Conservation (phyloP, 306 rosid genomes). For the Prosopis cineraria region DNA sequence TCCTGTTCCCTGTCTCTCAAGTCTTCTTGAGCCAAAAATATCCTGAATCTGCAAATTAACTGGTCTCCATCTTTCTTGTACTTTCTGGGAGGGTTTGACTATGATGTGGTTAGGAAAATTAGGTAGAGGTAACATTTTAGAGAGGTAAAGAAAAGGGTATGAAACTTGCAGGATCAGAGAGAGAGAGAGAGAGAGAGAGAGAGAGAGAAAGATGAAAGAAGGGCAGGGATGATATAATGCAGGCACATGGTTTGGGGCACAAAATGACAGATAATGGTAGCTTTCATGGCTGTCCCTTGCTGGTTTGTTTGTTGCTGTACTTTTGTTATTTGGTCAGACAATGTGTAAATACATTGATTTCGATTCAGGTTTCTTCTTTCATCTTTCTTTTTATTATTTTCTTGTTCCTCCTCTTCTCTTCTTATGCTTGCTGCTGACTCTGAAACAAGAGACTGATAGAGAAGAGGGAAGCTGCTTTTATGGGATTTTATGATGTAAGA, state of each 20-base stretch:
- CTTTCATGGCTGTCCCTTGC: constrained; percentile 61
- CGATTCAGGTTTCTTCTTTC: not conserved
- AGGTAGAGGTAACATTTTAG: constrained; percentile 25
- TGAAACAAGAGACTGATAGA: not conserved
- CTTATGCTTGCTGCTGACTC: not conserved
- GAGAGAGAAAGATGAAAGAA: constrained; percentile 16
- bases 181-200: constrained; percentile 31
- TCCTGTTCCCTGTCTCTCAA: not conserved
- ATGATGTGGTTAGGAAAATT: constrained; percentile 38
- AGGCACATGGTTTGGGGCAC: constrained; percentile 64
- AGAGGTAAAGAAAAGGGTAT: constrained; percentile 36
- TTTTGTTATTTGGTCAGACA: constrained; percentile 47
- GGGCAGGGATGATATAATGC: constrained; percentile 41
- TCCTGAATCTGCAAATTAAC: constrained; percentile 36
- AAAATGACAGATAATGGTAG: constrained; percentile 57
- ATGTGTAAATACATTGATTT: constrained; percentile 38
- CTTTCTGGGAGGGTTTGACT: constrained; percentile 23
- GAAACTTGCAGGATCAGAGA: constrained; percentile 36
- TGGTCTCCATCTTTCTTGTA: constrained; percentile 25
- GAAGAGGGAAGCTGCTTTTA: constrained; percentile 13
- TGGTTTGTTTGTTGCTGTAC: constrained; percentile 24
- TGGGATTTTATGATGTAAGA: constrained; percentile 7
- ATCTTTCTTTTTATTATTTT: not conserved
- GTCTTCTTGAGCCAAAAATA: not conserved
- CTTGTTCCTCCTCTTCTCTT: not conserved